Evolutionary conservation across 768 basidiomycete species (phyloP).

Genomic region (Auricularia sp.): DNA sequence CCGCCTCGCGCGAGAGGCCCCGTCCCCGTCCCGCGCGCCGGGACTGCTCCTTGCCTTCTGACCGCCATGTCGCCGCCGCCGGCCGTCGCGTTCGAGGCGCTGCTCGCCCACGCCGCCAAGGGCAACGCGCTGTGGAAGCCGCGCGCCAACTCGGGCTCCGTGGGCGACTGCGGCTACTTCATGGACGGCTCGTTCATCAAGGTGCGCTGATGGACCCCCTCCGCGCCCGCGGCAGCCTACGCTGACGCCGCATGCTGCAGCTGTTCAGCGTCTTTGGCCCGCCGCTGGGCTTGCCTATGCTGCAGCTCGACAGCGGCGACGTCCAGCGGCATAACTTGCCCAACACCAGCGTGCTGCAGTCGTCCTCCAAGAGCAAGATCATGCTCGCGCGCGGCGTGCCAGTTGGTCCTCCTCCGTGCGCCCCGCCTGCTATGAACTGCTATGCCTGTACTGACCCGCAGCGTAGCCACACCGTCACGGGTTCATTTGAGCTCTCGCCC

Average conservation of each 20-base stretch:
- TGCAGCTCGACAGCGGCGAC: slow-evolving; percentile 1
- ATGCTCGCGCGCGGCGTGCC: neutral
- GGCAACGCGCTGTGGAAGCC: neutral
- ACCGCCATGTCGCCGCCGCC: neutral
- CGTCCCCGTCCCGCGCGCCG: neutral
- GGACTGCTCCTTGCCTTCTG: neutral
- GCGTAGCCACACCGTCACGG: neutral
- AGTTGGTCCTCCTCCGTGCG: neutral
- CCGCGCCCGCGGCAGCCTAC: neutral
- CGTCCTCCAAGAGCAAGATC: neutral
- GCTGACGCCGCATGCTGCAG: neutral
- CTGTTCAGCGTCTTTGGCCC: slow-evolving; percentile 1
- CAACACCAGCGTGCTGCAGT: neutral
- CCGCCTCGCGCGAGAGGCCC: neutral
- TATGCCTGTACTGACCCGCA: neutral
- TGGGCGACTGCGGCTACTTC: neutral
- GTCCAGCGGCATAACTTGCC: neutral
- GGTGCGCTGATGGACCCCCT: neutral
- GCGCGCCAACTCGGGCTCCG: neutral
- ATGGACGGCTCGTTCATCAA: slow-evolving; percentile 1
- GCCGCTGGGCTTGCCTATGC: neutral
- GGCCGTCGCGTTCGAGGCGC: neutral
- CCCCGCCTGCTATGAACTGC: neutral
- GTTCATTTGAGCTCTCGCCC: neutral
- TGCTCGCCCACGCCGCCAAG: neutral